Percentiles rank a stretch among this genome's conserved stretches.
Conservation (phyloP, 805 yeast genomes). For the Saturnispora sekii region DNA sequence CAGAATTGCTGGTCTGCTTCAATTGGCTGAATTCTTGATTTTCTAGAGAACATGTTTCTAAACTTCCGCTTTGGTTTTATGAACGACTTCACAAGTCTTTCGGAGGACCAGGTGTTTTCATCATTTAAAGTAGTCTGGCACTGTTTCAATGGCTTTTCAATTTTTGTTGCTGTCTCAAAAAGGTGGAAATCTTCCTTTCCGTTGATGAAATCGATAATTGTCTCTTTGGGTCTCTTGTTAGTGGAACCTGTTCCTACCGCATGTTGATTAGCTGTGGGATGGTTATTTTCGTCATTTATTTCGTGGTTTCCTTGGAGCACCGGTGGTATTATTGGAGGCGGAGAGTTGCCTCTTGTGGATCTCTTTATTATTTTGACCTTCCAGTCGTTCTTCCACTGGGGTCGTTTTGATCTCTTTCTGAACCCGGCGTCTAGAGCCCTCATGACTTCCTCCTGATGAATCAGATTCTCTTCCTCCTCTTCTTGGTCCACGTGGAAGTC, state of each 20-base stretch:
- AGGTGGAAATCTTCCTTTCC: not conserved
- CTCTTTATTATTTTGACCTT: constrained; percentile 2
- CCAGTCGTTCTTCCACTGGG: constrained; percentile 5
- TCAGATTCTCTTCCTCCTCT: not conserved
- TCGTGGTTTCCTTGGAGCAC: not conserved
- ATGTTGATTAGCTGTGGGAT: not conserved
- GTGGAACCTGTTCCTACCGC: not conserved
- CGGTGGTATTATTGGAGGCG: not conserved
- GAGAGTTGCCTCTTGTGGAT: not conserved
- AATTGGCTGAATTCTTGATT: not conserved
- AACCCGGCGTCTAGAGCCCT: constrained; percentile 1
- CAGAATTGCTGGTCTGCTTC: constrained; percentile 59
- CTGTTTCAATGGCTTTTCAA: not conserved
- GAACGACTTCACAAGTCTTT: constrained; percentile 55
- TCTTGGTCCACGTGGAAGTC: not conserved
- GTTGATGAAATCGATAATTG: not conserved
- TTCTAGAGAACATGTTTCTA: constrained; percentile 14
- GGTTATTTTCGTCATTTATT: not conserved
- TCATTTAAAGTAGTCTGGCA: constrained; percentile 22
- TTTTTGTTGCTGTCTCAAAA: not conserved
- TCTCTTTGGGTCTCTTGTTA: not conserved
- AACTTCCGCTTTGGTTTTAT: constrained; percentile 44
- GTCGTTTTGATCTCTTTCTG: not conserved
- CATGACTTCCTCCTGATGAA: constrained; percentile 1
- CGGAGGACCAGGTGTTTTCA: constrained; percentile 52